These are phyloP conservation scores for Pichia terricola DNA, from an alignment of 1,139 yeast species.

Conservation along the genomic window DNA sequence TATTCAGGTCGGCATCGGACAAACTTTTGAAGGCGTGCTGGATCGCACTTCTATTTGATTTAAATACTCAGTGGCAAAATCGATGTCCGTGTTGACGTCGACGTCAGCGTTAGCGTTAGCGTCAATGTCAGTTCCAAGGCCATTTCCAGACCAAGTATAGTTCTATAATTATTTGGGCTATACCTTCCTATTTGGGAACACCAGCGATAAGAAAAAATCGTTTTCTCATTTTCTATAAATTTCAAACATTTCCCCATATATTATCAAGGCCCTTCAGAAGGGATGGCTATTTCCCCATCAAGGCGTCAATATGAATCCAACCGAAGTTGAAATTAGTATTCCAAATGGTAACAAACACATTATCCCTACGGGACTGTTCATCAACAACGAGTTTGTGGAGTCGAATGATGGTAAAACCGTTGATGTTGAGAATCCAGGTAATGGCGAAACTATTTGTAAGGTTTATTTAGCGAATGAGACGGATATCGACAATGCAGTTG, in stretches of 20 bases:
- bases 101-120: too few relatives aligned
- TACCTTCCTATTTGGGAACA: too few relatives aligned
- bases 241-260: too few relatives aligned
- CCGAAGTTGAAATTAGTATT: conserved; percentile 32
- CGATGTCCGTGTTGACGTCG: too few relatives aligned
- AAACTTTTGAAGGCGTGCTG: conserved; percentile 26
- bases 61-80: too few relatives aligned
- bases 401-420: conserved; percentile 38
- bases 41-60: conserved; percentile 23
- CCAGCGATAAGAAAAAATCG: too few relatives aligned
- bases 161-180: too few relatives aligned
- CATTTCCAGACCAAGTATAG: too few relatives aligned
- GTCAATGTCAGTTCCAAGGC: too few relatives aligned
- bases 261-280: too few relatives aligned
- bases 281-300: too few relatives aligned
- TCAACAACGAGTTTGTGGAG: conserved; percentile 43
- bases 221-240: too few relatives aligned
- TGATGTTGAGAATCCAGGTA: conserved; percentile 46
- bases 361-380: conserved; percentile 60
- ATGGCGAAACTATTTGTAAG: conserved; percentile 41
- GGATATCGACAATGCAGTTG: conserved; percentile 45
- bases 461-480: conserved; percentile 42
- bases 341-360: conserved; percentile 46
- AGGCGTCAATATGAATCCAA: conserved; percentile 10
- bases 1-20: conserved; percentile 19